Evolutionary conservation across 2,329 filamentous ascomycete genomes (phyloP), one percentile per base, ranked within the genome.

Genomic region (Neofusicoccum umdonicola): DNA sequence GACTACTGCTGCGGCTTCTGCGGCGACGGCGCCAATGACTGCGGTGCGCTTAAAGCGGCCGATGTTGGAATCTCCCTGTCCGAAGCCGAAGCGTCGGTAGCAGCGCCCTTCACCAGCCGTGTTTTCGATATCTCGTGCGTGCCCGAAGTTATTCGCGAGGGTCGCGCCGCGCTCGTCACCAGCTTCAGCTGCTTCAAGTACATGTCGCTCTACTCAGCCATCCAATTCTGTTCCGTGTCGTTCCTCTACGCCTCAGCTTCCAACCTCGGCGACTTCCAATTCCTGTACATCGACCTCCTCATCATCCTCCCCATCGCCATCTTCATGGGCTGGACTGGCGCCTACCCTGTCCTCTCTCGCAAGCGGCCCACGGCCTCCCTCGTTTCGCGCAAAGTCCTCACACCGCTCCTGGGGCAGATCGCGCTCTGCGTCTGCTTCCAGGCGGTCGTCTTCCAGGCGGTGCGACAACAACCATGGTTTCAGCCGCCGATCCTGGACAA

Each of bases 121-220:
- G 84, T 97, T 17, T 99, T 99, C 74, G 95, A 99, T 75, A 98
- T 99, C 71, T 91, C 91, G 12, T 99, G 95, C 76, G 94, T 99
- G 4, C 90, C 94, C 7, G 89, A 94, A 72, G 89, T 99, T 68
- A 98, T 99, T 68, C 77, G 93, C 69, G 95, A 99, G 81, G 95
- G 95, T 19, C 88, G 96, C 67, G 94, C 94, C 19, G 92, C 96
- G 39, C 84, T 99, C 39, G 93, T 98, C n/a, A 99, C 95, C 12
- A 97, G 93, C 78, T 99, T 99, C 81, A 96, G 92, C 80, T 99
- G 95, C 81, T 99, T 99, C 85, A 99, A 98, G 81, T 99, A 96
- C 79, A 99, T 99, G 96, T 96, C 91, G 71, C 80, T 99, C 69
- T 99, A 99, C 81, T 98, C 93, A 2, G 94, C 95, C n/a, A 99